Base-by-base conservation (phyloP, 2,329 filamentous ascomycete species). In the Pseudogymnoascus sp. region DNA sequence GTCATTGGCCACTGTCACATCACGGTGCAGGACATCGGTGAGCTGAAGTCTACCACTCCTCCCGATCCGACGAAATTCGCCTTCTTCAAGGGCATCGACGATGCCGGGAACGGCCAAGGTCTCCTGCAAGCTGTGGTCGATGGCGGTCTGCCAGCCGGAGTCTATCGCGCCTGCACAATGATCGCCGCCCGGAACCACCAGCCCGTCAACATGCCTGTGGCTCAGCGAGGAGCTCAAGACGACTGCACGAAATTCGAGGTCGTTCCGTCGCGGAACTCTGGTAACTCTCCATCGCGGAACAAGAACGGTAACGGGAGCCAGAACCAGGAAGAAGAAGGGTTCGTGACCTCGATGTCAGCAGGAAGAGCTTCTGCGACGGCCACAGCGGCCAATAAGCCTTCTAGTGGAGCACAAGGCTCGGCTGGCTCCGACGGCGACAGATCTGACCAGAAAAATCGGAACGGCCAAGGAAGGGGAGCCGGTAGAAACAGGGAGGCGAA, bases 161-260 rank as follows among this genome's bases (percentile, higher is more conserved):
- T 72, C 62, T 79, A 79, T 65, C 73, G 78, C 60, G 70, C 77
- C n/a, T 80, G 78, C 69, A 78, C 77, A 7, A 74, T 80, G 73
- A 72, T 71, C 49, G 71, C 73, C 37, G 68, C 77, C 11, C 69
- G 71, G 49, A 80, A 79, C 66, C 78, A 80, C 70, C 76, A 78
- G 49, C 74, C 75, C 56, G 75, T 77, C 18, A 63, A 76, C 23
- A 78, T 78, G 76, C 76, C 76, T 18, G 74, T 79, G 40, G 77
- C 77, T 46, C 77, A 78, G 69, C 73, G 77, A 64, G 77, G 77
- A 66, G 72, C 76, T 59, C 72, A 75, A 34, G 77, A 79, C 65
- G 77, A 79, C 66, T 79, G 77, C 66, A 75, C 72, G 16, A 78
- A 77, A 65, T 78, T 79, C 64, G 74, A 71, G n/a, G 77, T 78